Conservation (phyloP, 305 asterid species). For the Solanum hybrid region DNA sequence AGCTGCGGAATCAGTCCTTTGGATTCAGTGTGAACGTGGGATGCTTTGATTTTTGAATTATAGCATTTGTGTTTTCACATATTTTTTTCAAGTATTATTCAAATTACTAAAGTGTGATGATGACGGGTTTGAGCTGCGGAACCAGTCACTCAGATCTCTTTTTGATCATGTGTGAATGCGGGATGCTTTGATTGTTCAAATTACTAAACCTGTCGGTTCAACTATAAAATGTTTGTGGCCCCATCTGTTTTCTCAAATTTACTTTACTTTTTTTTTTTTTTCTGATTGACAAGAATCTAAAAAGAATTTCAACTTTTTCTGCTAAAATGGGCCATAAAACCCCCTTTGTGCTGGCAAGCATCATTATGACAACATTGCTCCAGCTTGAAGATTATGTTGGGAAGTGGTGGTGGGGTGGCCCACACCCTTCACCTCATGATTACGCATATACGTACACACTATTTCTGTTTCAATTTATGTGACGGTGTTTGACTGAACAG, state of each 20-base stretch:
- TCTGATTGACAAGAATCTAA: background rate
- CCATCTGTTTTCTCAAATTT: background rate
- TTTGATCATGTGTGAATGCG: background rate
- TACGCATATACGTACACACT: background rate
- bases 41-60: background rate
- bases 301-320: background rate
- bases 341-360: background rate
- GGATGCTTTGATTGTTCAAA: background rate
- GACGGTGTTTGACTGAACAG: background rate
- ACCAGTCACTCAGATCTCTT: background rate
- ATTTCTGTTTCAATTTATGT: background rate
- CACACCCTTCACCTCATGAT: background rate
- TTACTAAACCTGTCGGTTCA: background rate
- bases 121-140: background rate
- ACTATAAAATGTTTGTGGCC: background rate
- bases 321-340: background rate
- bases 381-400: conserved; percentile 1
- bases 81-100: background rate
- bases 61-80: background rate
- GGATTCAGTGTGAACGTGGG: background rate
- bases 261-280: background rate
- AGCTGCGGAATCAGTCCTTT: background rate
- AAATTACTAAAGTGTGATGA: background rate
- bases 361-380: conserved; percentile 2
- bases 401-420: background rate